phyloP scores from a whole-genome alignment of 306 rosid species.

The Lotus japonicus region DNA sequence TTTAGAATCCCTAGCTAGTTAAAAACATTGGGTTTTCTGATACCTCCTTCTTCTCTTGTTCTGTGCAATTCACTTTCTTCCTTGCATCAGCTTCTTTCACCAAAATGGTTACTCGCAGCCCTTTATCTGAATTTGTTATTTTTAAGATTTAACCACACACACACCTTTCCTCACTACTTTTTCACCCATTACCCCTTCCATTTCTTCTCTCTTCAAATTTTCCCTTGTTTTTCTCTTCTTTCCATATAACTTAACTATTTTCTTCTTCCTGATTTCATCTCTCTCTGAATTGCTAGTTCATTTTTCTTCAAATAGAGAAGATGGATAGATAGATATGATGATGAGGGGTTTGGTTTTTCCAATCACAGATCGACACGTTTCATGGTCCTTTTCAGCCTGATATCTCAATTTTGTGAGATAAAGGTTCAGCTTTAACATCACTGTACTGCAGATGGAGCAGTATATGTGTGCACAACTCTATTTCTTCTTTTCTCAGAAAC shows the following conservation, averaged over 20 bases:
- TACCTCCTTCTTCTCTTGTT: slow-evolving; percentile 4
- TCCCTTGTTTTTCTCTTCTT: not conserved
- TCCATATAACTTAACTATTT: not conserved
- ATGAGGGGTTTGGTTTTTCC: not conserved
- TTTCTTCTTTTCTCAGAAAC: slow-evolving; percentile 15
- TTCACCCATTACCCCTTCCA: not conserved
- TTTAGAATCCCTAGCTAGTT: not conserved
- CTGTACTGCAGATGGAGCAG: too few relatives aligned
- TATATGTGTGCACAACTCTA: slow-evolving; percentile 28
- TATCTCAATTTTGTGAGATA: not conserved
- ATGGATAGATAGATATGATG: not conserved
- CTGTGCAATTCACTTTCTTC: slow-evolving; percentile 33
- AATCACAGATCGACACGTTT: slow-evolving; percentile 40
- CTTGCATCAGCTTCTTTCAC: slow-evolving; percentile 41
- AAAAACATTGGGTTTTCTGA: slow-evolving; percentile 18
- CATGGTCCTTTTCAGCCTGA: slow-evolving; percentile 1
- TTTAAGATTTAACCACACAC: slow-evolving; percentile 25
- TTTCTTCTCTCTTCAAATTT: not conserved
- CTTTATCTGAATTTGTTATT: slow-evolving; percentile 29
- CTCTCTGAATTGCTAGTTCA: not conserved
- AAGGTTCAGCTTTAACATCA: slow-evolving; percentile 17
- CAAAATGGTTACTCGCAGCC: slow-evolving; percentile 32
- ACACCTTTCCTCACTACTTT: not conserved
- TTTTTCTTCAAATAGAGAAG: slow-evolving; percentile 9
- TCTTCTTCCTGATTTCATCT: too few relatives aligned